These are phyloP conservation scores for Colletotrichum limetticola DNA, from an alignment of 2,329 filamentous ascomycete genomes.

Conservation along the genomic window DNA sequence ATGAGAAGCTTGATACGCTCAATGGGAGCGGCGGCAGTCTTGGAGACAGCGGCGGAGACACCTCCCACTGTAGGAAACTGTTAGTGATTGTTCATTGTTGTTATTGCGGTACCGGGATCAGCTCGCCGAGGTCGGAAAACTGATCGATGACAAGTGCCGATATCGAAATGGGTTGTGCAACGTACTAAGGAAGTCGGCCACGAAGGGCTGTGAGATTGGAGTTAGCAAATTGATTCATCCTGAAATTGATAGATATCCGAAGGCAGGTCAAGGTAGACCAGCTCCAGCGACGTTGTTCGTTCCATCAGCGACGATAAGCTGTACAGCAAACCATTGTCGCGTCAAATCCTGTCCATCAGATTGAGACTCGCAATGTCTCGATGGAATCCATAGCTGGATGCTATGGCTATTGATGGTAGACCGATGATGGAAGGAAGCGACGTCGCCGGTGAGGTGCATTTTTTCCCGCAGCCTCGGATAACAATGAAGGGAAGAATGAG, in stretches of 20 bases:
- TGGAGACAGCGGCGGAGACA: slow-evolving; percentile 99
- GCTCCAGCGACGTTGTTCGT: background rate
- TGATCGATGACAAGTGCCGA: background rate
- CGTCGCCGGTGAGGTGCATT: slow-evolving; percentile 42
- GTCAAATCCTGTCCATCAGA: background rate
- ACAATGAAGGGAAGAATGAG: slow-evolving; percentile 20
- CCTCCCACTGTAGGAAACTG: slow-evolving; percentile 82
- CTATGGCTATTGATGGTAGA: background rate
- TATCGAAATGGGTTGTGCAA: slow-evolving; percentile 46
- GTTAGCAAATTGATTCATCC: slow-evolving; percentile 44
- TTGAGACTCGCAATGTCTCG: background rate
- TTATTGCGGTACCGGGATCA: background rate
- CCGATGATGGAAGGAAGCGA: slow-evolving; percentile 35
- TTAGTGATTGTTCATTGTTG: slow-evolving; percentile 35
- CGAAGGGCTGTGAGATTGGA: slow-evolving; percentile 76
- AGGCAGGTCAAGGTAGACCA: background rate
- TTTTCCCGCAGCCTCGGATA: slow-evolving; percentile 37
- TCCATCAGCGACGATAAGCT: slow-evolving; percentile 19
- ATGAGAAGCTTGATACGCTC: slow-evolving; percentile 99
- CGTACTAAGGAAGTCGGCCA: slow-evolving; percentile 99
- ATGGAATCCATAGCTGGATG: slow-evolving; percentile 19
- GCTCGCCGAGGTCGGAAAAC: background rate
- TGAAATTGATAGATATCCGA: background rate
- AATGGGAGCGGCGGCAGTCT: slow-evolving; percentile 99
- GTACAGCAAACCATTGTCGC: slow-evolving; percentile 1